A percentile compares a stretch with the other conserved stretches of the same genome.
These are phyloP conservation scores for Stereum hirsutum DNA, from an alignment of 1,284 basidiomycete species.

Conservation along the genomic window DNA sequence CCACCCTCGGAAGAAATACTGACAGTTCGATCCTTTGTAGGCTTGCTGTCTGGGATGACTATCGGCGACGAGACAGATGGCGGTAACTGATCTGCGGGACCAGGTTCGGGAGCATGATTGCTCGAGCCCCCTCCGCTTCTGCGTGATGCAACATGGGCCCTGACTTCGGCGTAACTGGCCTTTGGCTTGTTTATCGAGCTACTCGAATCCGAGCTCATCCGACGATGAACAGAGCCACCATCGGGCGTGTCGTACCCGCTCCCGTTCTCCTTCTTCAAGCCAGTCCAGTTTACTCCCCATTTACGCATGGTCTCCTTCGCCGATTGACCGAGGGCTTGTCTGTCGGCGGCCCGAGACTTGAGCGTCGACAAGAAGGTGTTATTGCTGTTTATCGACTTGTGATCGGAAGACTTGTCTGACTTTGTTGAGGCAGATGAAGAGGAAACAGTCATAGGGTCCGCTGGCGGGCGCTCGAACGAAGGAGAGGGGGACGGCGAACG, in stretches of 20 bases:
- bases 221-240: constrained; percentile 35
- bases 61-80: constrained; percentile 18
- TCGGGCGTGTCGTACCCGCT: constrained; percentile 18
- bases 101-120: neutral
- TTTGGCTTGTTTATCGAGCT: constrained; percentile 31
- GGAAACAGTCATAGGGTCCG: too few relatives aligned
- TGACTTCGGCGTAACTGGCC: constrained; percentile 60
- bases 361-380: constrained; percentile 65
- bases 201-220: constrained; percentile 28
- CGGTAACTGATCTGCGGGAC: neutral
- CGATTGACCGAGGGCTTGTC: constrained; percentile 70
- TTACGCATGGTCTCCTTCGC: constrained; percentile 83
- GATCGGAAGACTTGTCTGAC: too few relatives aligned
- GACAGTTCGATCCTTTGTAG: constrained; percentile 19
- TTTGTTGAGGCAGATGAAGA: too few relatives aligned
- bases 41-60: constrained; percentile 20
- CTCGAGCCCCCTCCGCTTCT: constrained; percentile 16
- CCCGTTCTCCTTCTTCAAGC: constrained; percentile 41
- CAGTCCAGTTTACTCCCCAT: constrained; percentile 78
- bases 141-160: constrained; percentile 59
- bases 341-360: constrained; percentile 71
- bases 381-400: too few relatives aligned
- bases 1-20: constrained; percentile 17
- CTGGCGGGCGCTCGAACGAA: constrained; percentile 7
- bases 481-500: constrained; percentile 10